A percentile compares a stretch with the other conserved stretches of the same genome.
These are phyloP conservation scores for Pelargonium citronellum DNA, from an alignment of 441 rosid species.

Conservation along the genomic window DNA sequence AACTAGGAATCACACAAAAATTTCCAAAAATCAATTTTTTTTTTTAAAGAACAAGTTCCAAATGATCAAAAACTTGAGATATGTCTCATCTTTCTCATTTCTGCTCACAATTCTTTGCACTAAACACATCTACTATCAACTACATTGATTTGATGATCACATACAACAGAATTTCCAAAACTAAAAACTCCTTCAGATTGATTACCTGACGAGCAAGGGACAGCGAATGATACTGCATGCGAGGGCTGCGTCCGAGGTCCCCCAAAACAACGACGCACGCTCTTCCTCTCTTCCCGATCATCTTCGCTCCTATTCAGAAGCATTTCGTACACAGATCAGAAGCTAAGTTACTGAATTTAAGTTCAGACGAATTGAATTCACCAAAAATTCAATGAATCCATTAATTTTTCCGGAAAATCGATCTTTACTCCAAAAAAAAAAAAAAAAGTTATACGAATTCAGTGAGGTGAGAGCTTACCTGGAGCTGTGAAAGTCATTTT, in stretches of 20 bases:
- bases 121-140: neutral
- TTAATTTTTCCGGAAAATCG: neutral
- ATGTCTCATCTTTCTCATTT: neutral
- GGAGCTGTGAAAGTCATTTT: neutral
- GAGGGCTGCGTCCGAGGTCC: slow-evolving; percentile 93
- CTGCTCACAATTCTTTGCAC: neutral
- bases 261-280: slow-evolving; percentile 91
- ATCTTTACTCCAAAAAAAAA: neutral
- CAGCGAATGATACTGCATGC: slow-evolving; percentile 78
- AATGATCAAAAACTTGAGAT: too few relatives aligned
- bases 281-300: slow-evolving; percentile 53
- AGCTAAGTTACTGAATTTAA: neutral
- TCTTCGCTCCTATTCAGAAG: slow-evolving; percentile 17
- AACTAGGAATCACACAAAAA: neutral
- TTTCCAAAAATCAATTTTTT: neutral
- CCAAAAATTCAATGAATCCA: neutral
- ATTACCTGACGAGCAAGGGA: slow-evolving; percentile 74
- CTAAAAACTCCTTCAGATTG: neutral
- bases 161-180: neutral
- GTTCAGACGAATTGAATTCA: neutral
- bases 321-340: neutral
- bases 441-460: neutral
- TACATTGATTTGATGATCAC: neutral
- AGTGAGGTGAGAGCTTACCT: neutral
- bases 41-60: too few relatives aligned